These are phyloP conservation scores for Saturnispora serradocipensis DNA, from an alignment of 805 yeast genomes.

Conservation along the genomic window DNA sequence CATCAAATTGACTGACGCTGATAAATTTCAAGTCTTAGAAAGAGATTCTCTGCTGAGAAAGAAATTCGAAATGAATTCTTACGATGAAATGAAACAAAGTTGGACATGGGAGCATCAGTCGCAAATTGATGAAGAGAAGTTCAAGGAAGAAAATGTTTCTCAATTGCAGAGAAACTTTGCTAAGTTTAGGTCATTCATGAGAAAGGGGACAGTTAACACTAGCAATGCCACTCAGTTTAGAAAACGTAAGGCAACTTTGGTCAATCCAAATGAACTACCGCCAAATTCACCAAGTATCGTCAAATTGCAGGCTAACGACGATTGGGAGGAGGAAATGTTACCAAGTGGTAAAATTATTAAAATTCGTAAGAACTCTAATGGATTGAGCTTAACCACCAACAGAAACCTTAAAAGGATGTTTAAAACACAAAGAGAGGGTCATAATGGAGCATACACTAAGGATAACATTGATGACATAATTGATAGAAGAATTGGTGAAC, in stretches of 20 bases:
- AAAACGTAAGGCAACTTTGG: conserved; percentile 40
- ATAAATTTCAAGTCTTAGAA: conserved; percentile 70
- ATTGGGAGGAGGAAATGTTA: conserved; percentile 46
- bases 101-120: conserved; percentile 52
- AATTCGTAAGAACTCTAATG: conserved; percentile 22
- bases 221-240: conserved; percentile 29
- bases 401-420: conserved; percentile 21
- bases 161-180: conserved; percentile 13
- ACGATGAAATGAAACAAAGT: conserved; percentile 63
- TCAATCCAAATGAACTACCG: conserved; percentile 39
- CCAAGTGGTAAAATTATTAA: conserved; percentile 68
- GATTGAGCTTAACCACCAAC: conserved; percentile 20
- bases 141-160: conserved; percentile 12
- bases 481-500: conserved; percentile 25
- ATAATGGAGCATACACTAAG: conserved; percentile 30
- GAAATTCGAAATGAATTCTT: conserved; percentile 64
- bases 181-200: conserved; percentile 23
- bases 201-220: conserved; percentile 29
- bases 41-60: conserved; percentile 56
- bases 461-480: conserved; percentile 43
- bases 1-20: conserved; percentile 64
- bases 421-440: conserved; percentile 16
- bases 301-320: conserved; percentile 25
- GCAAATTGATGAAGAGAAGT: conserved; percentile 19
- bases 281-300: conserved; percentile 37